Percentiles rank a stretch among this genome's conserved stretches.
Conservation (phyloP, 768 basidiomycete genomes). For the Termitomyces sp. region DNA sequence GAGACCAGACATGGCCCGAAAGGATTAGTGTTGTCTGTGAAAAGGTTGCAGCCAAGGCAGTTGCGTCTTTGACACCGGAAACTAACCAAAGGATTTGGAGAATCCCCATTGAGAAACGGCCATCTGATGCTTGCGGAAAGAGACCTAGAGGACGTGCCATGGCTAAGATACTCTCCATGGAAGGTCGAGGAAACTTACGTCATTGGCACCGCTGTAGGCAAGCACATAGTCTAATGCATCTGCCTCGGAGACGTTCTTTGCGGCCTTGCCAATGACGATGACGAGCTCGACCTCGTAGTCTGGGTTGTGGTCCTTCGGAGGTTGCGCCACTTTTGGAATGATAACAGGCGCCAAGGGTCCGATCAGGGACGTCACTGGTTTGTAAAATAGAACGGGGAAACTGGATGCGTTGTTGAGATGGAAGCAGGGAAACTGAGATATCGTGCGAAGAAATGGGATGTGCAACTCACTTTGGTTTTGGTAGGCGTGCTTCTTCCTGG, state of each 20-base stretch:
- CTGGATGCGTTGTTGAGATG: slow-evolving; percentile 24
- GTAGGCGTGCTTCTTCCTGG: slow-evolving; percentile 54
- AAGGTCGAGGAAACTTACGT: slow-evolving; percentile 35
- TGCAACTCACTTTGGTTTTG: slow-evolving; percentile 51
- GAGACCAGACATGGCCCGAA: slow-evolving; percentile 81
- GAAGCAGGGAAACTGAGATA: not conserved
- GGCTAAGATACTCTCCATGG: not conserved
- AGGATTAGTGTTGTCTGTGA: slow-evolving; percentile 61
- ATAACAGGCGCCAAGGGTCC: slow-evolving; percentile 62
- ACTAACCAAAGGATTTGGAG: slow-evolving; percentile 79
- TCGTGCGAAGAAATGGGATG: not conserved
- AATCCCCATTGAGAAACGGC: slow-evolving; percentile 83
- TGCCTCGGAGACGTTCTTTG: slow-evolving; percentile 73
- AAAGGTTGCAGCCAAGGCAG: not conserved
- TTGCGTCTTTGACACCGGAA: not conserved
- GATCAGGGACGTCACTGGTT: slow-evolving; percentile 65
- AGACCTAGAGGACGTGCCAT: slow-evolving; percentile 40
- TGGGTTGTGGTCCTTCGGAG: slow-evolving; percentile 61
- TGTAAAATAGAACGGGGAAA: slow-evolving; percentile 75
- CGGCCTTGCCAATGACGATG: slow-evolving; percentile 78
- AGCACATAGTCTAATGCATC: slow-evolving; percentile 85
- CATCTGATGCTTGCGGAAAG: slow-evolving; percentile 80
- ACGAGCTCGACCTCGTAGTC: slow-evolving; percentile 83
- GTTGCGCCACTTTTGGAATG: slow-evolving; percentile 67
- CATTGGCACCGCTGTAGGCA: slow-evolving; percentile 77